These are phyloP conservation scores for Fusarium avenaceum DNA, from an alignment of 2,329 filamentous ascomycete species.

Conservation along the genomic window DNA sequence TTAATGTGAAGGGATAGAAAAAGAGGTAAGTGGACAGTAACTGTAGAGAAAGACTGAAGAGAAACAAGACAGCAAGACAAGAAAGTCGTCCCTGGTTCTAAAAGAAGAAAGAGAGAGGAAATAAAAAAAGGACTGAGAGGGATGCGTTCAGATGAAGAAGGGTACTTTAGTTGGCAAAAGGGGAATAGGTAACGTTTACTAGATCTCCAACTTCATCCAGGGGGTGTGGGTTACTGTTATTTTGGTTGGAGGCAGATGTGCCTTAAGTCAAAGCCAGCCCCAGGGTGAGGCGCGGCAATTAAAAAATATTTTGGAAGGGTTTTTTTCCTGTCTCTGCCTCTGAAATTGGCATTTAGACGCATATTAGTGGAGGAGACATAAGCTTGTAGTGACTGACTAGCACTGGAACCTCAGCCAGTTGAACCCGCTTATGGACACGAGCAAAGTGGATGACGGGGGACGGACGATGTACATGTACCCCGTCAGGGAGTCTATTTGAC, in stretches of 20 bases:
- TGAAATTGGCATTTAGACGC: constrained; percentile 49
- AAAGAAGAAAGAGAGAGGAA: constrained; percentile 31
- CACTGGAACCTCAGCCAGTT: constrained; percentile 31
- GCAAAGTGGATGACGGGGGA: constrained; percentile 27
- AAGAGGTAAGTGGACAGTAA: neutral
- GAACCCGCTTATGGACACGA: constrained; percentile 25
- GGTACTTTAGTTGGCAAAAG: constrained; percentile 38
- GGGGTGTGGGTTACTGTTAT: constrained; percentile 35
- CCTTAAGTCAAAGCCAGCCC: neutral
- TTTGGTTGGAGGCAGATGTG: constrained; percentile 15
- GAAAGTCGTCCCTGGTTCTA: constrained; percentile 39
- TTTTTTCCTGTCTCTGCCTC: constrained; percentile 29
- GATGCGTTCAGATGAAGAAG: constrained; percentile 31
- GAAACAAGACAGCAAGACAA: constrained; percentile 38
- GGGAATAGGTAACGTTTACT: constrained; percentile 35
- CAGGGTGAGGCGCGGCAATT: constrained; percentile 52
- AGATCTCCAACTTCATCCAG: constrained; percentile 33
- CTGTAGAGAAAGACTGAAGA: constrained; percentile 42
- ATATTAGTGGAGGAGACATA: constrained; percentile 36
- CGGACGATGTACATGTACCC: constrained; percentile 36
- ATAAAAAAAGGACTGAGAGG: constrained; percentile 24
- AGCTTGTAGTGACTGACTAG: constrained; percentile 13
- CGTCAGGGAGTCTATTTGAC: constrained; percentile 36
- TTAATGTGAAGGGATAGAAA: constrained; percentile 35
- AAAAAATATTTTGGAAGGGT: constrained; percentile 48